Evolutionary conservation across 306 rosid genomes (phyloP), one percentile per base, ranked within the genome.

Genomic region (Cucurbita argyrosperma): DNA sequence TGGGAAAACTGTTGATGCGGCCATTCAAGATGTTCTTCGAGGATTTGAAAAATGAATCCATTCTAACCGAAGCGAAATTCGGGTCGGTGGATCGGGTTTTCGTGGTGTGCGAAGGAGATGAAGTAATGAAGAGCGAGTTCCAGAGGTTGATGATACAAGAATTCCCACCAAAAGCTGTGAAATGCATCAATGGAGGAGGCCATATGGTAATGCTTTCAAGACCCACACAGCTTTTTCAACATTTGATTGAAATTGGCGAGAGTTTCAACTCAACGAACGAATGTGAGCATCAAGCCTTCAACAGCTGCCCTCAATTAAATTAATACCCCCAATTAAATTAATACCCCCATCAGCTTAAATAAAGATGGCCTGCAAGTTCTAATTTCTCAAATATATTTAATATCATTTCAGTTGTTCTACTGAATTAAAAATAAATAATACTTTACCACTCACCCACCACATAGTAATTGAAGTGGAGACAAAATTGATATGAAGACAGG

Each of bases 201-300:
- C 76, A 72, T 54, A 72, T 72, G 76, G 76, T 72, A 3, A 72
- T 72, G 76, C 74, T 70, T 15, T 70, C 74, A 70, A 37, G 30
- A 13, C 74, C 74, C 46, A 51, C 43, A 14, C 59, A 70, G 51
- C 46, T 70, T 70, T 2, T 23, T 6, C 40, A 70, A n/a, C 59
- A 70, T 50, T 50, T 70, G 46, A 18, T 26, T 47, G 26, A 70
- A 70, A 59, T 70, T 50, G 26, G 59, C 14, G 21, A 68, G 6
- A 47, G 21, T 5, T 47, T 45, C 12, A 21, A 1, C 46, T 46
- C 74, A 40, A 19, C 7, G 4, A 64, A n/a, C n/a, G 15, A 63
- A 63, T 39, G 21, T 50, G 14, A 10, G 15, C 13, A 39, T 16
- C 26, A 39, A 40, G 30, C 8, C 14, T 16, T 63, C 11, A 16